Evolutionary conservation across 768 basidiomycete genomes (phyloP), one percentile per base, ranked within the genome.

Genomic region (Jaapia argillacea): DNA sequence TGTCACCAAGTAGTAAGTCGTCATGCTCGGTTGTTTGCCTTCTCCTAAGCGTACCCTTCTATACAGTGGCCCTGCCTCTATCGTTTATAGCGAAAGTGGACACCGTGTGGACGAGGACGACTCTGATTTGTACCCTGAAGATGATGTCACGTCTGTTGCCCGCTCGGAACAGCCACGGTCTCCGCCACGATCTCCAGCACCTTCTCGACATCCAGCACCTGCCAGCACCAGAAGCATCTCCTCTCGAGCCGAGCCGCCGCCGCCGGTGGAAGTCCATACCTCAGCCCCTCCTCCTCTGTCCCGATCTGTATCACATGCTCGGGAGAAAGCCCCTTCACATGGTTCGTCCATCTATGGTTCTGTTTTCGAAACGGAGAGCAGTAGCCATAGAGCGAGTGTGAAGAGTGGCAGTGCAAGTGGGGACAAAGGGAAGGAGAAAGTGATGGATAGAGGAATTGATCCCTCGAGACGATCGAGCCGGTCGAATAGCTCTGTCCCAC

Each of bases 11-110:
- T 85, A 86, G 84, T 86, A 59, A 63, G 81, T 62, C n/a, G 46
- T n/a, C 25, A 23, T 23, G 41, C 6, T 35, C 13, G 24, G 35
- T 23, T 33, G 1, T 5, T 39, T 24, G 7, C 14, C 35, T 18
- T 33, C 13, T 13, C 10, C 21, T 10, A 10, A 38, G 22, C 28
- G 28, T 33, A 10, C 28, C 28, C 28, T 38, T 12, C 20, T 10
- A 43, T 20, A 23, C 47, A 86, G 85, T 47, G 85, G 85, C 14
- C 85, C 85, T 3, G 85, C 84, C 1, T 76, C 79, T 5, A 88
- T 88, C 44, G 74, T 88, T 7, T 87, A 85, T 62, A 87, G 84
- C 55, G 85, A 88, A 61, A 72, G 82, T 42, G 84, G 85, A 0
- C 76, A 78, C 48, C 74, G 83, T 43, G 68, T 72, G 4, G 82